Base-by-base conservation (phyloP, 192 early-diverging fungal genomes). In the Coemansia sp. region DNA sequence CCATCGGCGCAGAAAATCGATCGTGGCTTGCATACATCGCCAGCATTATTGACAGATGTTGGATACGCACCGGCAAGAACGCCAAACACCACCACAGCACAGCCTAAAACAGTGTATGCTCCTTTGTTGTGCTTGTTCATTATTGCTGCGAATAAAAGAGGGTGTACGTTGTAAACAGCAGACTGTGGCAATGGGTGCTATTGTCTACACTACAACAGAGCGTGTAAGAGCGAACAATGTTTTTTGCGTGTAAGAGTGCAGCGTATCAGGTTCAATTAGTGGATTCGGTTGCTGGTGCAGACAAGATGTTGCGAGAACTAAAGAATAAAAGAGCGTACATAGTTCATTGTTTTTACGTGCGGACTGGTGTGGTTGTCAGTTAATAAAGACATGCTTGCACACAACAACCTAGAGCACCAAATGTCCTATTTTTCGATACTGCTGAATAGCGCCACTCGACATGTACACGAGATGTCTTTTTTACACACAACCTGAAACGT, bases 1-100 rank as follows among this genome's bases (percentile, higher is more conserved):
- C 79, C 79, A 32, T 82, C 79, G 4, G 74, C 79, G 21, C 79
- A 82, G 62, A 82, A 74, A 56, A 82, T 72, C 21, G 68, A 68
- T 50, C 68, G 68, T 50, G 79, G 65, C 45, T 65, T 59, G 37
- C 79, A 82, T 15, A 7, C 11, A 12, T 71, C 68, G 8, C 75
- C 75, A n/a, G 61, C 58, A 10, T 65, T 63, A 53, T 58, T 56
- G 16, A 49, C 37, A 13, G 45, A 15, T 12, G 47, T 38, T 39
- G 79, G 74, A 10, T 66, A 65, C 4, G 71, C 79, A 47, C 23
- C 40, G 13, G 37, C 49, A 47, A 74, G 53, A 0, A 72, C 16
- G 0, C 62, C 67, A 16, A 61, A 41, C 32, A 72, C 60, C 48
- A 67, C 26, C 26, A 26, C 26, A 26, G 3, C 48, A 49, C 56